Conservation (phyloP, 768 basidiomycete species). For the Coprinellus aureogranulatus region DNA sequence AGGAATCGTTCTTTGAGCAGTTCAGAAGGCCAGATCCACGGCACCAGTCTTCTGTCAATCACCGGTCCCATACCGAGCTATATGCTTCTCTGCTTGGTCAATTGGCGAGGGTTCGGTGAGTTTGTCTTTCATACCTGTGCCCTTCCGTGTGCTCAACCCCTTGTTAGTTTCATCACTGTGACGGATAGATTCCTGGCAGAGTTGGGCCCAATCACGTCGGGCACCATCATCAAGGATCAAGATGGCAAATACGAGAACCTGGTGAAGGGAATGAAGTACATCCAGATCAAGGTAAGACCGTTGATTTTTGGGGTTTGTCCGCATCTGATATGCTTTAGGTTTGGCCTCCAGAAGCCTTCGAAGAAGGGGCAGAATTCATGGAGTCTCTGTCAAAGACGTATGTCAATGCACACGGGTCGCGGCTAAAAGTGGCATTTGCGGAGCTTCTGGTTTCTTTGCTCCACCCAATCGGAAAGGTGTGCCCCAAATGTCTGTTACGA, state of each 20-base stretch:
- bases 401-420: constrained; percentile 76
- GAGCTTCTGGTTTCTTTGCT: constrained; percentile 74
- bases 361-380: constrained; percentile 90
- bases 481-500: constrained; percentile 3
- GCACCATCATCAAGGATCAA: constrained; percentile 74
- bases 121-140: constrained; percentile 1
- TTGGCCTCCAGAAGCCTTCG: constrained; percentile 90
- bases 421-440: constrained; percentile 81
- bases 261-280: constrained; percentile 73
- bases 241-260: constrained; percentile 85
- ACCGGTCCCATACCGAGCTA: constrained; percentile 76
- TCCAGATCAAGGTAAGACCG: constrained; percentile 69
- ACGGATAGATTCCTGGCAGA: constrained; percentile 87
- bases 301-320: background rate
- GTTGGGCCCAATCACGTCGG: constrained; percentile 68
- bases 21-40: constrained; percentile 72
- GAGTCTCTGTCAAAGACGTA: constrained; percentile 81
- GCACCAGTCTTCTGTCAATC: constrained; percentile 68
- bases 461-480: constrained; percentile 86
- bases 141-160: background rate
- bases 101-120: constrained; percentile 76
- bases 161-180: constrained; percentile 78
- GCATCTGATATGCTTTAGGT: constrained; percentile 48
- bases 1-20: constrained; percentile 86
- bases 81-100: constrained; percentile 84